Base-by-base conservation (phyloP, 2,329 filamentous ascomycete species). In the Calonectria fujianensis region DNA sequence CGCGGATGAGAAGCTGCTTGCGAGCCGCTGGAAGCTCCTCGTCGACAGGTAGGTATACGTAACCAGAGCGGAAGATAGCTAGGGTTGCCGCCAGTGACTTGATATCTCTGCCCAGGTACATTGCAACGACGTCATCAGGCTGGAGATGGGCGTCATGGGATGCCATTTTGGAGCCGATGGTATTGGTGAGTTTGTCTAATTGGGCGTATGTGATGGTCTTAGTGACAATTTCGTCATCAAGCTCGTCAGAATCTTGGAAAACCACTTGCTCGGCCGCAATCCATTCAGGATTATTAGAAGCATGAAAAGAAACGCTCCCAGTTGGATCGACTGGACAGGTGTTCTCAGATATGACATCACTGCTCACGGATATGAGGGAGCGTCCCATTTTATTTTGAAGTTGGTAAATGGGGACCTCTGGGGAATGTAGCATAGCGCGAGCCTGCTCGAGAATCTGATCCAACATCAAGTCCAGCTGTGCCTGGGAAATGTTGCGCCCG, bases 401-500 rank as follows among this genome's bases (percentile, higher is more conserved):
- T 3, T 63, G 35, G 24, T 11, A 13, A 13, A 63, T 37, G 27
- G 57, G 57, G 11, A 39, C 3, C 24, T 41, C 37, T 27, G 57
- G 57, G 4, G 57, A 63, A 16, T 63, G 37, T 11, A 63, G 3
- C 57, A 63, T 63, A 27, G n/a, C 35, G 2, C 37, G 35, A 29
- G 57, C 35, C 57, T 63, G 57, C 11, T 63, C 57, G 16, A 41
- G 41, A 8, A 63, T 63, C 10, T 63, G 57, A 29, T 41, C 57
- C 7, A 63, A 5, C 57, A 63, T 63, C 0, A 63, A 37, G 9
- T 63, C 57, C 8, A 63, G 37, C 35, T 63, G 57, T 4, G 37
- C 35, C 10, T 63, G 57, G 0, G 57, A 63, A 14, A 63, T 63
- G 9, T 39, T n/a, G 14, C 57, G 57, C 7, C 57, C 37, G 18